Evolutionary conservation across 2,329 filamentous ascomycete species (phyloP).

Genomic region (Exophiala alcalophila): DNA sequence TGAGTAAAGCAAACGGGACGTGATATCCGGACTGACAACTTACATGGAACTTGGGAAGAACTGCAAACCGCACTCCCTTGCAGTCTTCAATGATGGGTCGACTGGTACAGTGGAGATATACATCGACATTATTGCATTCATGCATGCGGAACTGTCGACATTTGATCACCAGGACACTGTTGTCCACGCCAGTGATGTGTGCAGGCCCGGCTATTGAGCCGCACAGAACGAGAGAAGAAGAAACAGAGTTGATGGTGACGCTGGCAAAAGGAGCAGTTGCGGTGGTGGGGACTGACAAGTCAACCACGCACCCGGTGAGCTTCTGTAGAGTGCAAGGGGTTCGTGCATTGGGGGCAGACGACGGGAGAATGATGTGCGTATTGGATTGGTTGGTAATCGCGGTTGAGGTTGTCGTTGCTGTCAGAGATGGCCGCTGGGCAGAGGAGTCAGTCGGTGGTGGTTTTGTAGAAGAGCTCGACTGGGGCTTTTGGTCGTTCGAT

Average conservation of each 20-base stretch:
- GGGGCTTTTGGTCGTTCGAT: constrained; percentile 1
- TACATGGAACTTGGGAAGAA: constrained; percentile 55
- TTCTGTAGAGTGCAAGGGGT: constrained; percentile 71
- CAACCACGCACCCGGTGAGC: constrained; percentile 69
- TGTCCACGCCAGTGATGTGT: constrained; percentile 72
- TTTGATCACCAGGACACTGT: constrained; percentile 69
- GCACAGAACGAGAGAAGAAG: constrained; percentile 69
- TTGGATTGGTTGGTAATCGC: constrained; percentile 64
- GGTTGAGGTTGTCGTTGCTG: constrained; percentile 57
- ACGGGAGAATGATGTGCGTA: constrained; percentile 74
- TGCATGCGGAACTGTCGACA: constrained; percentile 93
- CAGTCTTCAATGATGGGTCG: constrained; percentile 95
- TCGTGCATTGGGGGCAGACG: constrained; percentile 66
- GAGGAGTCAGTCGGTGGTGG: constrained; percentile 27
- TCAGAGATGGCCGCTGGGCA: constrained; percentile 58
- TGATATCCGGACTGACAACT: neutral
- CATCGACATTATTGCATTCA: constrained; percentile 72
- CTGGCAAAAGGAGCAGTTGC: constrained; percentile 61
- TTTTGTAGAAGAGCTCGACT: constrained; percentile 13
- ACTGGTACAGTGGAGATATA: constrained; percentile 79
- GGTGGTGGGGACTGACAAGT: constrained; percentile 66
- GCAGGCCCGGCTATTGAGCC: constrained; percentile 75
- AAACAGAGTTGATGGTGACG: constrained; percentile 66
- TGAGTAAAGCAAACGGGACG: neutral
- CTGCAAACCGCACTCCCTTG: constrained; percentile 71